phyloP scores from a whole-genome alignment of 1,284 basidiomycete species.

The Pseudozyma pruni region DNA sequence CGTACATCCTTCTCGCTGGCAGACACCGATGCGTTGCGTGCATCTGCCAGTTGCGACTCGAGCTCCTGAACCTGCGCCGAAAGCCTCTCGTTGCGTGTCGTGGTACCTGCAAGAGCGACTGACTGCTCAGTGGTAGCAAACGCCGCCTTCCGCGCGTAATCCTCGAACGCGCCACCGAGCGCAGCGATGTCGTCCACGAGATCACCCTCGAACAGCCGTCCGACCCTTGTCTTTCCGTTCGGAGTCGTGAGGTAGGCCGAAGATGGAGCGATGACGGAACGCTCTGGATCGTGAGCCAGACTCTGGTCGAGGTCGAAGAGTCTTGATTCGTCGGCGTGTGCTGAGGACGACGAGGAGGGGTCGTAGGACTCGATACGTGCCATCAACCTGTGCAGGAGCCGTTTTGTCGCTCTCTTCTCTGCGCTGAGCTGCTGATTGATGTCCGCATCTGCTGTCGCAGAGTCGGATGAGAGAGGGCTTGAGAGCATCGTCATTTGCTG shows the following conservation, averaged over 20 bases:
- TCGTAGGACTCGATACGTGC: conserved; percentile 9
- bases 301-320: conserved; percentile 26
- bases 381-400: conserved; percentile 17
- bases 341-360: neutral
- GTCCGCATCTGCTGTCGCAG: neutral
- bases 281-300: conserved; percentile 25
- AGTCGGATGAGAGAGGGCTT: conserved; percentile 9
- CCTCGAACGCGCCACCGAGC: conserved; percentile 9
- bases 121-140: conserved; percentile 19
- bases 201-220: conserved; percentile 13
- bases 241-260: conserved; percentile 19
- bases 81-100: neutral
- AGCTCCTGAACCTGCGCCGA: neutral
- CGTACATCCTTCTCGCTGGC: neutral
- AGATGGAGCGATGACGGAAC: conserved; percentile 12
- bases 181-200: conserved; percentile 35
- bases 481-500: neutral
- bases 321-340: neutral
- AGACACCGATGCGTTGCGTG: neutral
- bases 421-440: neutral
- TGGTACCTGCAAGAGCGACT: conserved; percentile 4
- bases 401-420: conserved; percentile 12
- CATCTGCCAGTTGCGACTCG: neutral
- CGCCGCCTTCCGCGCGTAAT: neutral
- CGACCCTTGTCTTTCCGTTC: conserved; percentile 11